Evolutionary conservation across 306 rosid genomes (phyloP).

Genomic region (Mimosa bimucronata): DNA sequence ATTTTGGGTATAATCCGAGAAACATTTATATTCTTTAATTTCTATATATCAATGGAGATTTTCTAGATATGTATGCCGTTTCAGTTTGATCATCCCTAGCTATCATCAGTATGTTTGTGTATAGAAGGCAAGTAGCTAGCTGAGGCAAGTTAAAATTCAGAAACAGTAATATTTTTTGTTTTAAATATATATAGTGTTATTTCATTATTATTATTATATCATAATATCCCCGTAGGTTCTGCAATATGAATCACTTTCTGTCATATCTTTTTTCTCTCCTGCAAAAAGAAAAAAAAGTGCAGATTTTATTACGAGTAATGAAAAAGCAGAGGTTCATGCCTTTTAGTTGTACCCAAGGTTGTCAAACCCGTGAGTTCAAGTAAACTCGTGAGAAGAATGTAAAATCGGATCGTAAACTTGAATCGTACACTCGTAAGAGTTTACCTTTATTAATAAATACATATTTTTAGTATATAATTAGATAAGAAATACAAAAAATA

Average conservation of each 20-base stretch:
- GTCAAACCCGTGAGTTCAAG: no score
- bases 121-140: constrained; percentile 34
- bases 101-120: constrained; percentile 37
- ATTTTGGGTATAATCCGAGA: constrained; percentile 62
- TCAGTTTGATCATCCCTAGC: constrained; percentile 19
- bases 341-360: constrained; percentile 34
- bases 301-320: constrained; percentile 34
- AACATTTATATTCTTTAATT: background rate
- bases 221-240: constrained; percentile 32
- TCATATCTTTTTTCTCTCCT: constrained; percentile 20
- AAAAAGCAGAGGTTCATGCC: constrained; percentile 29
- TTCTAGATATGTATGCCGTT: constrained; percentile 24
- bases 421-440: no score
- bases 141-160: constrained; percentile 28
- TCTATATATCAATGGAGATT: constrained; percentile 36
- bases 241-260: constrained; percentile 32
- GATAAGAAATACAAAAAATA: no score
- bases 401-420: no score
- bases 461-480: no score
- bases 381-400: no score
- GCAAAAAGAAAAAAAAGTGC: constrained; percentile 30
- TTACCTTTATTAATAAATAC: no score
- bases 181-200: background rate
- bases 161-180: background rate
- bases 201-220: background rate